These are phyloP conservation scores for Plasmodium gallinaceum DNA, from an alignment of 169 alveolate species.

Conservation along the genomic window DNA sequence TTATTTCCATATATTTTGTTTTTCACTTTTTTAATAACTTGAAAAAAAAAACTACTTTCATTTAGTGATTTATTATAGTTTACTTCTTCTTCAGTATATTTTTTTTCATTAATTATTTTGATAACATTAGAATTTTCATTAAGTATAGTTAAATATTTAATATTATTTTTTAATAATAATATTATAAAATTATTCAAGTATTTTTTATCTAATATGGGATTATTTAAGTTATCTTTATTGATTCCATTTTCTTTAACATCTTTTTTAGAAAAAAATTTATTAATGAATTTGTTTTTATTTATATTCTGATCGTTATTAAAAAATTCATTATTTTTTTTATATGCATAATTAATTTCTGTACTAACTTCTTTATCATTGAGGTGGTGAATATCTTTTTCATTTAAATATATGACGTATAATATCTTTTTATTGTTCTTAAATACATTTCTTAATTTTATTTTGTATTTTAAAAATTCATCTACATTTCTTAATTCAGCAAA, in stretches of 20 bases:
- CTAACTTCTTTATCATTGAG: not conserved
- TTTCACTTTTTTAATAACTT: constrained; percentile 50
- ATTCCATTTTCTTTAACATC: not conserved
- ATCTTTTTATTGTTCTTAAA: not conserved
- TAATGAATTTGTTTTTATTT: not conserved
- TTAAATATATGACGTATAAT: constrained; percentile 14
- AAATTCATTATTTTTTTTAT: constrained; percentile 1
- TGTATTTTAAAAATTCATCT: constrained; percentile 48
- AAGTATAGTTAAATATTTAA: constrained; percentile 42
- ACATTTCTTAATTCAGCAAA: constrained; percentile 36
- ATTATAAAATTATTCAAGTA: constrained; percentile 28
- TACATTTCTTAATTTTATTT: constrained; percentile 17
- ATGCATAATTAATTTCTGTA: not conserved
- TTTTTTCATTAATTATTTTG: constrained; percentile 36
- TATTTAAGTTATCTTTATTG: constrained; percentile 1
- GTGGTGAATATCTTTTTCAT: constrained; percentile 6
- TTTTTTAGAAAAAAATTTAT: constrained; percentile 23
- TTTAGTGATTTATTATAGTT: constrained; percentile 13
- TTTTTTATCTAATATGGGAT: not conserved
- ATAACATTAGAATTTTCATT: constrained; percentile 9
- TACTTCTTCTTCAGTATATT: not conserved
- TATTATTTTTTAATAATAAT: constrained; percentile 33
- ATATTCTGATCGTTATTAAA: constrained; percentile 10
- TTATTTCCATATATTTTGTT: constrained; percentile 37
- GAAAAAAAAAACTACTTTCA: constrained; percentile 48